Evolutionary conservation across 495 filamentous ascomycete genomes (phyloP).

Genomic region (Xylaria nigripes): DNA sequence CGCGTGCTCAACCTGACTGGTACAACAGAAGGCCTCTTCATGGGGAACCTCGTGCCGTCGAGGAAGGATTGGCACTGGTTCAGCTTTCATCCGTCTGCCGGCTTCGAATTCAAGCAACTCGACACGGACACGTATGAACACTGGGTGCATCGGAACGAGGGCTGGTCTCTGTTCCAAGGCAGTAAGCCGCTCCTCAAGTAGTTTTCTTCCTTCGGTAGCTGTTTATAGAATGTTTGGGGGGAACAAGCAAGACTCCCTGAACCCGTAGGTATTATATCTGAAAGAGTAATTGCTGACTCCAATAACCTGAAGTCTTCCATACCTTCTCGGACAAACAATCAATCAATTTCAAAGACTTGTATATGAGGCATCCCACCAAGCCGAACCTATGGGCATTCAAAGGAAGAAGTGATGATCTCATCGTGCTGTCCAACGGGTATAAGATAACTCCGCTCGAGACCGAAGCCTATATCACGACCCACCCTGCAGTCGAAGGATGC

Average conservation of each 20-base stretch:
- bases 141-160: constrained; percentile 21
- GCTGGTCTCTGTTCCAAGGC: constrained; percentile 15
- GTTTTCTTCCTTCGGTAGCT: background rate
- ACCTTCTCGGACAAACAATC: constrained; percentile 32
- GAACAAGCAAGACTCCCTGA: too few species aligned
- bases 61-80: constrained; percentile 26
- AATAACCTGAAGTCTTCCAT: constrained; percentile 3
- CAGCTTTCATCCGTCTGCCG: constrained; percentile 21
- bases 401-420: constrained; percentile 33
- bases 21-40: constrained; percentile 24
- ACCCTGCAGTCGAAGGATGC: constrained; percentile 27
- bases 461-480: constrained; percentile 28
- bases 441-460: constrained; percentile 41
- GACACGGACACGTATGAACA: constrained; percentile 18
- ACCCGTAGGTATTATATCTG: background rate
- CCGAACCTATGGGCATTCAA: constrained; percentile 31
- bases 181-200: background rate
- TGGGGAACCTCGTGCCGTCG: constrained; percentile 14
- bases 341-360: constrained; percentile 40
- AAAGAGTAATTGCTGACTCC: background rate
- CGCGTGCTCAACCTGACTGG: constrained; percentile 25
- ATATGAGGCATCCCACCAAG: constrained; percentile 29
- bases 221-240: too few species aligned
- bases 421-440: constrained; percentile 37
- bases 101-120: constrained; percentile 24